phyloP scores from a whole-genome alignment of 164 flowering plant genomes.

The Vitis rupestris region DNA sequence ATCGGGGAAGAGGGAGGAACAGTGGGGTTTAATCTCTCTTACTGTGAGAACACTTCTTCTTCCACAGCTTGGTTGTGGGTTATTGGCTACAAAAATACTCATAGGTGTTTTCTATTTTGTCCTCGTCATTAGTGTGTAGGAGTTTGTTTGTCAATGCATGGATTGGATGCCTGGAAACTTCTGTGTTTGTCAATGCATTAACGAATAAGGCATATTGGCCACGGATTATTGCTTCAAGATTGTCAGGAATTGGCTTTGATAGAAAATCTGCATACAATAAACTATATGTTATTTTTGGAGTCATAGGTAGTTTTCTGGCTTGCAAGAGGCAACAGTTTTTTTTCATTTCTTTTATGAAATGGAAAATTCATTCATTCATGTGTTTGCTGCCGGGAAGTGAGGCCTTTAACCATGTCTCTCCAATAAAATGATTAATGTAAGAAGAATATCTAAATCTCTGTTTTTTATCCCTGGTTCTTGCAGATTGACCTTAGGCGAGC shows the following conservation, averaged over 20 bases:
- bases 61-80: too few relatives aligned
- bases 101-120: too few relatives aligned
- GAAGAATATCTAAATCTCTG: not conserved
- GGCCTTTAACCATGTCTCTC: not conserved
- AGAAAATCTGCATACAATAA: not conserved
- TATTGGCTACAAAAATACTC: too few relatives aligned
- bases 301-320: not conserved
- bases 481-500: slow-evolving; percentile 93
- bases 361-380: not conserved
- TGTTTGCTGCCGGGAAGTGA: not conserved
- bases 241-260: not conserved
- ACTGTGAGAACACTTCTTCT: too few relatives aligned
- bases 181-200: not conserved
- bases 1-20: too few relatives aligned
- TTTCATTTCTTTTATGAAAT: not conserved
- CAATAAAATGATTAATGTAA: not conserved
- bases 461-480: slow-evolving; percentile 27
- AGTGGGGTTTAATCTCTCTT: too few relatives aligned
- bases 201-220: not conserved
- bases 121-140: too few relatives aligned
- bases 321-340: not conserved
- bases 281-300: not conserved
- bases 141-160: not conserved
- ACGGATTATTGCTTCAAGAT: not conserved
- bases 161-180: not conserved